Conservation (phyloP, 306 rosid genomes). For the Parietaria judaica region DNA sequence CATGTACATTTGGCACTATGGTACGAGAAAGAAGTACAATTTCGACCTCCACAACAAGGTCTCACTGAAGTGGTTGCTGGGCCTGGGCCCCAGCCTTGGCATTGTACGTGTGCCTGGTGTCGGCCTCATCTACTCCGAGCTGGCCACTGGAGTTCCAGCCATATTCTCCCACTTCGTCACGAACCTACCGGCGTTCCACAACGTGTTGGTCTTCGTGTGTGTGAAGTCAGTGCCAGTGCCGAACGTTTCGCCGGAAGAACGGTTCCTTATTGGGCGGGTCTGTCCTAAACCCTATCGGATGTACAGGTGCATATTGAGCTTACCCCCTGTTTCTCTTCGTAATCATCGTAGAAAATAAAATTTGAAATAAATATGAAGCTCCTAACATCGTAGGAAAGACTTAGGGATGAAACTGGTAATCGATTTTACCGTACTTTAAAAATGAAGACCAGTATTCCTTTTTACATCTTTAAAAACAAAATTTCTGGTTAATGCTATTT, state of each 20-base stretch:
- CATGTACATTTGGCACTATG: constrained; percentile 83
- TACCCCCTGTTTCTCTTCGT: too few species aligned
- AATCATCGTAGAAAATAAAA: too few species aligned
- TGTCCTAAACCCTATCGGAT: constrained; percentile 76
- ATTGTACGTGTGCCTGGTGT: constrained; percentile 87
- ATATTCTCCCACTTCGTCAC: constrained; percentile 90
- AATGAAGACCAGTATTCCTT: too few species aligned
- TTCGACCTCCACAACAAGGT: constrained; percentile 77
- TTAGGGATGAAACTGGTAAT: too few species aligned
- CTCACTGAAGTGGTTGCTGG: constrained; percentile 76
- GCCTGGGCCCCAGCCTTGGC: constrained; percentile 83
- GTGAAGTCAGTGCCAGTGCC: constrained; percentile 86
- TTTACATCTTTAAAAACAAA: too few species aligned
- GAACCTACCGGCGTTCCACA: constrained; percentile 87
- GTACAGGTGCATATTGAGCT: constrained; percentile 76
- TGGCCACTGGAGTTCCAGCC: constrained; percentile 79
- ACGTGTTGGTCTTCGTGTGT: constrained; percentile 71
- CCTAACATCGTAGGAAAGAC: too few species aligned
- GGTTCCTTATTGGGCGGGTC: constrained; percentile 74
- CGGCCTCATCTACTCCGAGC: constrained; percentile 80
- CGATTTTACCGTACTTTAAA: too few species aligned
- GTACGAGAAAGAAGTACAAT: constrained; percentile 67
- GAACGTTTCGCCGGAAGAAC: constrained; percentile 71
- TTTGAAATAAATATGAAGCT: too few species aligned
- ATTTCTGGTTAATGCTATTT: too few species aligned